These are phyloP conservation scores for Kwoniella newhampshirensis DNA, from an alignment of 768 basidiomycete genomes.

Conservation along the genomic window DNA sequence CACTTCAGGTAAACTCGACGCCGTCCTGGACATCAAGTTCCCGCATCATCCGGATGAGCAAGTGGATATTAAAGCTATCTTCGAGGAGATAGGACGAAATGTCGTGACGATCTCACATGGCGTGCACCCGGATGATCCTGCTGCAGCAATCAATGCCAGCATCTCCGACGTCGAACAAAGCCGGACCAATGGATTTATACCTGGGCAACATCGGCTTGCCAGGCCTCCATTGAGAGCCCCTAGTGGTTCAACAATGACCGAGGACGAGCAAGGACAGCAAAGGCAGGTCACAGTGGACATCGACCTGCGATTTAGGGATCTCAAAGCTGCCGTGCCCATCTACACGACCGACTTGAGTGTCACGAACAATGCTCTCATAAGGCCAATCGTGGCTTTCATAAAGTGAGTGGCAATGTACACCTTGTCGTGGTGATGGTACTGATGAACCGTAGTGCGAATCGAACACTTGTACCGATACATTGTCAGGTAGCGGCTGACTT, in stretches of 20 bases:
- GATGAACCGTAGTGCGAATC: slow-evolving; percentile 71
- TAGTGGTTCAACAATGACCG: slow-evolving; percentile 37
- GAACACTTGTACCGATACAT: slow-evolving; percentile 89
- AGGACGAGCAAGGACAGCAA: slow-evolving; percentile 31
- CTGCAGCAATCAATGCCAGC: slow-evolving; percentile 19
- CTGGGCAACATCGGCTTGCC: slow-evolving; percentile 80
- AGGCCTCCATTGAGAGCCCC: slow-evolving; percentile 82
- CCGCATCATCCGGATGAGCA: slow-evolving; percentile 72
- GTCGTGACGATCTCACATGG: slow-evolving; percentile 59
- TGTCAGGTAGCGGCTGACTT: slow-evolving; percentile 82
- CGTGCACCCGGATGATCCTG: slow-evolving; percentile 33
- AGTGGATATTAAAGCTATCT: slow-evolving; percentile 72
- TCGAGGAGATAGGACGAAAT: slow-evolving; percentile 87
- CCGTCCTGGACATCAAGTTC: slow-evolving; percentile 96
- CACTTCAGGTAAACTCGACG: slow-evolving; percentile 91
- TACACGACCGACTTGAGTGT: slow-evolving; percentile 86
- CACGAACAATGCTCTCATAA: slow-evolving; percentile 84
- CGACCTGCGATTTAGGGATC: slow-evolving; percentile 87
- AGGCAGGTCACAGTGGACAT: slow-evolving; percentile 68
- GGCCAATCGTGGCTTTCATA: slow-evolving; percentile 98
- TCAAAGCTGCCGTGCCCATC: slow-evolving; percentile 91
- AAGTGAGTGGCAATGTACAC: slow-evolving; percentile 62
- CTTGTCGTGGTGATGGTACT: slow-evolving; percentile 8
- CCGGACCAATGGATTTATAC: slow-evolving; percentile 65
- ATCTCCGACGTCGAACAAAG: slow-evolving; percentile 26